Conservation (phyloP, 129 eudicot species). For the Rutidosis leptorrhynchoides region DNA sequence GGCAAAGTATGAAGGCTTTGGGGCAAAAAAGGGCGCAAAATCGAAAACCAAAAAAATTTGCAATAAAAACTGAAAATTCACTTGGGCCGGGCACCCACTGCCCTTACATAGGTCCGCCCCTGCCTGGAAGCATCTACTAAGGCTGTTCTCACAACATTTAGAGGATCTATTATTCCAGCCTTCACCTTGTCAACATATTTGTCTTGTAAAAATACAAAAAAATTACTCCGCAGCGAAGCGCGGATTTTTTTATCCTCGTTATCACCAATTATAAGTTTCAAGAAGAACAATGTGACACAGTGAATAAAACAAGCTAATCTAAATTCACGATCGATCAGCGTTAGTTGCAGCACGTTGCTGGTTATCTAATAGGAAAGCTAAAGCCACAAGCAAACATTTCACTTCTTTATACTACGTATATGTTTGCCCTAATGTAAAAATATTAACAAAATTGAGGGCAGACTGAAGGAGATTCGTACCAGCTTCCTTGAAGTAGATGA, state of each 20-base stretch:
- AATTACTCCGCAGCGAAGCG: no score
- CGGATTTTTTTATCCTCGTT: no score
- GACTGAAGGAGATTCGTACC: conserved; percentile 31
- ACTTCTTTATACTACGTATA: background rate
- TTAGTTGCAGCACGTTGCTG: no score
- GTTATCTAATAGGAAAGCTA: no score
- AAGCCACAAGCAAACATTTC: background rate
- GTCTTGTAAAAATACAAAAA: conserved; percentile 38
- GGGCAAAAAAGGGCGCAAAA: no score
- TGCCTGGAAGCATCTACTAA: conserved; percentile 93
- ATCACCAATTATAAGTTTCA: background rate
- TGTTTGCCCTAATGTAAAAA: background rate
- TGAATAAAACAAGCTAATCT: background rate
- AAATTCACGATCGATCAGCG: background rate
- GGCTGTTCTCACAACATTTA: conserved; percentile 89
- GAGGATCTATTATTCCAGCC: conserved; percentile 89
- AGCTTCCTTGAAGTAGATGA: conserved; percentile 60
- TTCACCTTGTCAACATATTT: conserved; percentile 78
- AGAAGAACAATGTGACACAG: background rate
- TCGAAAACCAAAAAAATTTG: no score
- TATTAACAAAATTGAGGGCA: background rate
- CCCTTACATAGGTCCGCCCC: no score
- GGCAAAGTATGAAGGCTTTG: no score
- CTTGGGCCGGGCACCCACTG: no score
- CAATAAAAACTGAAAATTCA: no score